Conservation (phyloP, 257 asterid species). For the Osmanthus fragrans region DNA sequence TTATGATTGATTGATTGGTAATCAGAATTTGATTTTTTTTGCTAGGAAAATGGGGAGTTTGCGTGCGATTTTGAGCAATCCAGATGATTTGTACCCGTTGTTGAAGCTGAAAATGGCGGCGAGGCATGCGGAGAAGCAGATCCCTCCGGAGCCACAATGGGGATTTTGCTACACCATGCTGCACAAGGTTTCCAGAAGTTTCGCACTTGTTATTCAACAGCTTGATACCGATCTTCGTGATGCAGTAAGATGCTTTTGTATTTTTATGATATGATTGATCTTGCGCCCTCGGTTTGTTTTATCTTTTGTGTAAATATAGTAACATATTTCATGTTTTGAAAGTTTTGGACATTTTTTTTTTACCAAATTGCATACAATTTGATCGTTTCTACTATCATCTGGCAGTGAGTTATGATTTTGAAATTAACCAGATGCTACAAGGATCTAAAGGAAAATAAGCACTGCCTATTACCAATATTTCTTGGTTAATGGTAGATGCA, state of each 20-base stretch:
- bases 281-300: not conserved
- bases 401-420: not conserved
- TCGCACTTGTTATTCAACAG: slow-evolving; percentile 87
- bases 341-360: not conserved
- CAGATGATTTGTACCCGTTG: slow-evolving; percentile 84
- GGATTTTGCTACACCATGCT: slow-evolving; percentile 93
- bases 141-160: slow-evolving; percentile 92
- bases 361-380: not conserved
- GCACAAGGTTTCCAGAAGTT: slow-evolving; percentile 88
- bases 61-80: slow-evolving; percentile 75
- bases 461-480: not conserved
- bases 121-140: slow-evolving; percentile 80
- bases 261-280: not conserved
- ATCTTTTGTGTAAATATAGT: not conserved
- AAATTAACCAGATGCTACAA: not conserved
- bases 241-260: slow-evolving; percentile 55
- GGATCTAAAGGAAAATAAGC: not conserved
- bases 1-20: not conserved
- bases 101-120: slow-evolving; percentile 74
- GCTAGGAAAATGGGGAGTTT: slow-evolving; percentile 61
- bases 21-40: slow-evolving; percentile 1
- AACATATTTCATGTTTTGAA: slow-evolving; percentile 4
- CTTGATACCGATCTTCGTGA: slow-evolving; percentile 92
- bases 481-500: not conserved
- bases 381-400: not conserved